A percentile compares a stretch with the other conserved stretches of the same genome.
Evolutionary conservation across 306 rosid species (phyloP).

Genomic region (Dryas octopetala): DNA sequence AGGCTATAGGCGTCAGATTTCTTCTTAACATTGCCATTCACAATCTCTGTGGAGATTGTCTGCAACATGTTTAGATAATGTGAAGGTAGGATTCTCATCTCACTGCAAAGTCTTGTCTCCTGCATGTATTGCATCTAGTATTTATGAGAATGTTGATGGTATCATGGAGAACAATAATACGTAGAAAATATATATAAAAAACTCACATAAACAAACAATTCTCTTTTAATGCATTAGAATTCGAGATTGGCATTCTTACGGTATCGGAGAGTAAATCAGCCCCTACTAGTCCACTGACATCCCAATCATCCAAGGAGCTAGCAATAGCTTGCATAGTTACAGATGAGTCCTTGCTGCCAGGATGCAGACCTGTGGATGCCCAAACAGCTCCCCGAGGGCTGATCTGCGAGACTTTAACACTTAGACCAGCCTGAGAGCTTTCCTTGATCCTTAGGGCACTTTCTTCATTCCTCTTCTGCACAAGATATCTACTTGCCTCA

Average conservation of each 20-base stretch:
- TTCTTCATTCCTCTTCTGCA: conserved; percentile 52
- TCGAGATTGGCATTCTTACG: conserved; percentile 41
- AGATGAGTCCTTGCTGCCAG: conserved; percentile 40
- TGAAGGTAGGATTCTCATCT: conserved; percentile 67
- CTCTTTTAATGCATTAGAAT: too few relatives aligned
- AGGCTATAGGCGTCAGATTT: conserved; percentile 63
- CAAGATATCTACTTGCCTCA: conserved; percentile 54
- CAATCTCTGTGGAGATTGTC: conserved; percentile 51
- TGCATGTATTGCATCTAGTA: conserved; percentile 21
- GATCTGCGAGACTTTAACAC: conserved; percentile 41
- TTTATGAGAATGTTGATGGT: background rate
- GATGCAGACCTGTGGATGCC: conserved; percentile 40
- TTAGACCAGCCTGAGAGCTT: conserved; percentile 46
- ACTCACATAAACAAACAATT: background rate
- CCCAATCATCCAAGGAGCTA: conserved; percentile 64
- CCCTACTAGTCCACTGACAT: conserved; percentile 58
- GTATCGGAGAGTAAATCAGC: conserved; percentile 67
- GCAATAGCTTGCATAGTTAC: conserved; percentile 32
- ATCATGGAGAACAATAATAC: conserved; percentile 20
- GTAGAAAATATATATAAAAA: too few relatives aligned
- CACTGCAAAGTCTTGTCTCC: conserved; percentile 73
- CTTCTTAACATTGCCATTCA: conserved; percentile 54
- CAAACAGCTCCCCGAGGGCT: conserved; percentile 39
- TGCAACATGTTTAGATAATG: conserved; percentile 69
- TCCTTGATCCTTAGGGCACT: conserved; percentile 40